phyloP scores from a whole-genome alignment of 805 yeast species.

The Wickerhamiella spandovensis region DNA sequence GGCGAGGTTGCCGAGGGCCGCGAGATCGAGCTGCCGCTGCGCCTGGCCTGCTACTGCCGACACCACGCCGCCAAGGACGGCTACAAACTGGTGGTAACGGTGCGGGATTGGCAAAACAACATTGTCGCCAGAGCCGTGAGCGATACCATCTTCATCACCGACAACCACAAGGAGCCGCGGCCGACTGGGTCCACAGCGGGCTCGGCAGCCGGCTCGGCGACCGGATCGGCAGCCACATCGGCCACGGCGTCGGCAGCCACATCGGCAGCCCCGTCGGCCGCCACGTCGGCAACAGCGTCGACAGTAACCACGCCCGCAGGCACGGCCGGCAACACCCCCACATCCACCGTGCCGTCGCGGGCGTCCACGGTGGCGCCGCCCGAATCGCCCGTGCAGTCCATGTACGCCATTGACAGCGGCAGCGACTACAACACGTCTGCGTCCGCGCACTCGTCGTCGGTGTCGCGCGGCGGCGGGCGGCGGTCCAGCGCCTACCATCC shows the following conservation, averaged over 20 bases:
- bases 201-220: no score
- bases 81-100: conserved; percentile 48
- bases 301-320: background rate
- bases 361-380: background rate
- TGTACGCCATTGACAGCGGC: conserved; percentile 1
- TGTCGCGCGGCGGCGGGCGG: background rate
- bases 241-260: no score
- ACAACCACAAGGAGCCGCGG: conserved; percentile 58
- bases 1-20: conserved; percentile 22
- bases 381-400: background rate
- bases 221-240: no score
- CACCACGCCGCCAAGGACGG: conserved; percentile 88
- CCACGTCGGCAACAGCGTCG: background rate
- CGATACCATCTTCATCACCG: conserved; percentile 79
- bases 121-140: conserved; percentile 63
- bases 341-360: background rate
- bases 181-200: background rate
- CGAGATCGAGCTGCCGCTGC: conserved; percentile 40
- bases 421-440: conserved; percentile 1
- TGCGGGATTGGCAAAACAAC: conserved; percentile 46
- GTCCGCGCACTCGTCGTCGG: background rate
- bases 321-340: background rate
- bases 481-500: conserved; percentile 8
- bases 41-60: conserved; percentile 91
- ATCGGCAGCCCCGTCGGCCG: no score